Base-by-base conservation (phyloP, 2,329 filamentous ascomycete species). In the Sporothrix schenckii region DNA sequence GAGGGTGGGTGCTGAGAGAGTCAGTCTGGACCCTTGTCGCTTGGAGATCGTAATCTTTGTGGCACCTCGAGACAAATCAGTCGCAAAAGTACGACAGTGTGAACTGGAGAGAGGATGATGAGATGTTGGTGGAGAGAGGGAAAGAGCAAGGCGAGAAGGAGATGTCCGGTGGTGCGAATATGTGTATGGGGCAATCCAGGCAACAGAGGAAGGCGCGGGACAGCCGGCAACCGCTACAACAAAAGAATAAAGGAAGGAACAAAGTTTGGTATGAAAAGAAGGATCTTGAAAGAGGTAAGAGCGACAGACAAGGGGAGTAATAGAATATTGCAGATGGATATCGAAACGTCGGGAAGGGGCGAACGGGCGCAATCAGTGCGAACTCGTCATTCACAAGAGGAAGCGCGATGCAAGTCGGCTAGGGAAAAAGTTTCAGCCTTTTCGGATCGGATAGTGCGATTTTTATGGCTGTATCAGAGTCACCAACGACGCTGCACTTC, bases 401-500 rank as follows among this genome's bases (percentile, higher is more conserved):
- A 56, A 21, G 24, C 47, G 39, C 60, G 50, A 53, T 56, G 54
- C 41, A 66, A 72, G 68, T 68, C 69, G 71, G 72, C 72, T 53
- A 71, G 72, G 73, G 54, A 74, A 73, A 74, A 74, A 73, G 70
- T 69, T 74, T 74, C 72, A 71, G 73, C 73, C 73, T 72, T 70
- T 49, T 53, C 52, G 47, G 44, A 56, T 61, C 54, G 67, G 67
- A 53, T 63, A 63, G 67, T 60, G n/a, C 24, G 54, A 61, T 60
- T 21, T 49, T 27, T 66, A 39, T 39, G 63, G 4, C 63, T 50
- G 24, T 66, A 52, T n/a, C 44, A 6, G 63, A 30, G 27, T 21
- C 27, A 9, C 47, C 1, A 24, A 52, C 16, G 41, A 6, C 16
- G 24, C n/a, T n/a, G 6, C 19, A 10, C 49, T 3, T 2, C 14